Evolutionary conservation across 495 filamentous ascomycete species (phyloP), one percentile per base, ranked within the genome.

Genomic region (Mycothermus thermophilus): DNA sequence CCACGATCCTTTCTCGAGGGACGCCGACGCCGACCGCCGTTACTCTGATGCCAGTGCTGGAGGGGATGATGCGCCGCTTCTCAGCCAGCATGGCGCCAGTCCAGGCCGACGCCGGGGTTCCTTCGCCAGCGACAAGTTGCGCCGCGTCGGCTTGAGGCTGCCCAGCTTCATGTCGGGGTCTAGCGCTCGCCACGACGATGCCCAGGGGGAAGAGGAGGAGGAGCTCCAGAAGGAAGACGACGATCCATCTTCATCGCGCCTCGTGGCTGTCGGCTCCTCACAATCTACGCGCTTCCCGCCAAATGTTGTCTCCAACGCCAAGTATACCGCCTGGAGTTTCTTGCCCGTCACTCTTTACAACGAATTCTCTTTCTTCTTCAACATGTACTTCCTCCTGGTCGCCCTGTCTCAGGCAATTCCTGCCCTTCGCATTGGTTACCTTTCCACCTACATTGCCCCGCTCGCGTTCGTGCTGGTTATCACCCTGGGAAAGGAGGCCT

Each of bases 351-450:
- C 92, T 0, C 64, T 96, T 9, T 99, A 93, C 54, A 94, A 96
- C 62, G 92, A 99, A 47, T 99, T 99, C 51, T 93, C 85, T 29
- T 96, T 96, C 62, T 99, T 99, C 60, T 94, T 96, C 69, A 99
- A 99, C 66, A 77, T 95, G 50, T 99, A 99, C 50, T 99, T 96
- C 55, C 69, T 99, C 6, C 69, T 96, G 5, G 92, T 99, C 4
- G 92, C 92, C 6, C 59, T 95, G 27, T 94, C 86, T 10, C 92
- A 99, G 59, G 77, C 82, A 25, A 81, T 99, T 37, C 85, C 86
- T 11, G 67, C 81, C 6, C 57, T 99, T 26, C 72, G 83, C 21
- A 94, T 99, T 47, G 92, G 92, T 28, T 95, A 93, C 52, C 71
- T 96, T 40, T 84, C 81, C 9, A 94, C 90, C 2, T 99, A 96